A percentile compares a stretch with the other conserved stretches of the same genome.
These are phyloP conservation scores for Hyphopichia khmerensis DNA, from an alignment of 1,139 yeast genomes.

Conservation along the genomic window DNA sequence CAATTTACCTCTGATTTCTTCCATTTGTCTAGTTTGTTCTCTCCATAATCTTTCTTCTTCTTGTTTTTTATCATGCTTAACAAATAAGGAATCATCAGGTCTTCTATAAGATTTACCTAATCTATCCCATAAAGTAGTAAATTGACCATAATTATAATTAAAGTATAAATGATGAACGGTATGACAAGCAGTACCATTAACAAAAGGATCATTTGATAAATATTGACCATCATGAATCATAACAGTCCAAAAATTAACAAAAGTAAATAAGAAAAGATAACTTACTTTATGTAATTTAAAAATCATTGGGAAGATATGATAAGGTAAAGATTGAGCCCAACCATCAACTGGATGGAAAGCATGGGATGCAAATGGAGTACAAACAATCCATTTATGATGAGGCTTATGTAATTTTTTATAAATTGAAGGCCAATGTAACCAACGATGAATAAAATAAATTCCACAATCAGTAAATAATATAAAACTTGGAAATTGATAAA, in stretches of 20 bases:
- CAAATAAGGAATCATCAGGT: constrained; percentile 86
- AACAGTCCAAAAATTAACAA: constrained; percentile 97
- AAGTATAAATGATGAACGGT: constrained; percentile 94
- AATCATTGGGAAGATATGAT: constrained; percentile 84
- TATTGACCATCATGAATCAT: constrained; percentile 98
- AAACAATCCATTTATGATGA: constrained; percentile 99
- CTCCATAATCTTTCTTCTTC: constrained; percentile 61
- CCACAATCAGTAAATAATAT: constrained; percentile 91
- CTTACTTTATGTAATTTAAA: constrained; percentile 91
- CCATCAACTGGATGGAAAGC: constrained; percentile 99
- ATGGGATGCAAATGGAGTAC: constrained; percentile 97
- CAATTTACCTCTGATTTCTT: constrained; percentile 70
- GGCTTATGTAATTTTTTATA: constrained; percentile 91
- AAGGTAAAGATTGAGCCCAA: constrained; percentile 86
- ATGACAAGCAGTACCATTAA: constrained; percentile 98
- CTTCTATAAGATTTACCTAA: constrained; percentile 89
- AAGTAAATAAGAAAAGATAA: constrained; percentile 76
- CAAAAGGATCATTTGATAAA: constrained; percentile 86
- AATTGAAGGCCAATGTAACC: constrained; percentile 87
- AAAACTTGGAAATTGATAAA: constrained; percentile 71
- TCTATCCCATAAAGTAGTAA: constrained; percentile 97
- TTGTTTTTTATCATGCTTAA: constrained; percentile 51
- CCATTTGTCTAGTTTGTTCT: constrained; percentile 74
- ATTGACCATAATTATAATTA: constrained; percentile 97
- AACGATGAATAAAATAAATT: constrained; percentile 86